These are phyloP conservation scores for Babjeviella inositovora DNA, from an alignment of 805 yeast genomes.

Conservation along the genomic window DNA sequence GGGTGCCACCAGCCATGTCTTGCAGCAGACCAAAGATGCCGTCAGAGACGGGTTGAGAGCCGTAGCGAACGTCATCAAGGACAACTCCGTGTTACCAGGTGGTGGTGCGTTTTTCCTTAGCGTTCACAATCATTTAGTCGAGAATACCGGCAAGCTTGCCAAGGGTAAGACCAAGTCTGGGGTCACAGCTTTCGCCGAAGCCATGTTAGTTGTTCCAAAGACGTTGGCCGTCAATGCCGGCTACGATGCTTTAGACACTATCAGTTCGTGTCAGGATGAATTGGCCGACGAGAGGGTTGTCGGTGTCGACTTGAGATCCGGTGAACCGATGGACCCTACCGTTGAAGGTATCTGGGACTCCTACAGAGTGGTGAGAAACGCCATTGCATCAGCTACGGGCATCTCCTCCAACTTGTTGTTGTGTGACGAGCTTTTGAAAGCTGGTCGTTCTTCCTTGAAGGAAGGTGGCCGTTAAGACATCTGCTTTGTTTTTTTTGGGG, in stretches of 20 bases:
- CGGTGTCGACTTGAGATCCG: slow-evolving; percentile 81
- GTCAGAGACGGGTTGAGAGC: slow-evolving; percentile 95
- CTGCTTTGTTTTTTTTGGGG: no score
- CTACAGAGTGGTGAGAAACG: slow-evolving; percentile 85
- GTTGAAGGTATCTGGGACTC: slow-evolving; percentile 96
- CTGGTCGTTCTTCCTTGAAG: slow-evolving; percentile 88
- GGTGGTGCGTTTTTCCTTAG: slow-evolving; percentile 93
- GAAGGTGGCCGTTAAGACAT: no score
- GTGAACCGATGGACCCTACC: slow-evolving; percentile 92
- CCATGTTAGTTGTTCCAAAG: slow-evolving; percentile 82
- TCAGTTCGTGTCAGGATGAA: slow-evolving; percentile 83
- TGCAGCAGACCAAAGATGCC: slow-evolving; percentile 91
- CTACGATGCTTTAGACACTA: slow-evolving; percentile 78
- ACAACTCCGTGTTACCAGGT: slow-evolving; percentile 80
- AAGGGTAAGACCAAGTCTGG: slow-evolving; percentile 88
- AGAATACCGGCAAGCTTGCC: slow-evolving; percentile 33
- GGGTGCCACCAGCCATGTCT: slow-evolving; percentile 81
- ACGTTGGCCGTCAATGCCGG: slow-evolving; percentile 89
- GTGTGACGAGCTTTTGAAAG: slow-evolving; percentile 93
- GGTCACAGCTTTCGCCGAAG: slow-evolving; percentile 85
- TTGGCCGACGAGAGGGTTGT: slow-evolving; percentile 66
- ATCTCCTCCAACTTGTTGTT: slow-evolving; percentile 83
- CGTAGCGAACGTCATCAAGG: slow-evolving; percentile 81
- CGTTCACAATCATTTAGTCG: slow-evolving; percentile 50
- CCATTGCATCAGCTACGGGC: slow-evolving; percentile 82